Conservation (phyloP, 257 asterid species). For the Lithospermum erythrorhizon region DNA sequence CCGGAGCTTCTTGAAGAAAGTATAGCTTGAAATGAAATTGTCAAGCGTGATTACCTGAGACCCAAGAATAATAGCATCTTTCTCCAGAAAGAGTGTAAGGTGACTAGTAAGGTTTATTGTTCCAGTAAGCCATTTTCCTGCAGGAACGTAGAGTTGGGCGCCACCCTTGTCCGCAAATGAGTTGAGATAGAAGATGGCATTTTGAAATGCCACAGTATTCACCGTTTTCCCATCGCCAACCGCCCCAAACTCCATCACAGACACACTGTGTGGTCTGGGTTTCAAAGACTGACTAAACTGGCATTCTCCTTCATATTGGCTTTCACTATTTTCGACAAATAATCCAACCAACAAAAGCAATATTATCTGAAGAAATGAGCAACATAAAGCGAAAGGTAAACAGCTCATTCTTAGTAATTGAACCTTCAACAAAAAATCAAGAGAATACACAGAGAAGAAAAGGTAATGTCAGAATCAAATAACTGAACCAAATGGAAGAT, state of each 20-base stretch:
- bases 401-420: not conserved
- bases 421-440: no score
- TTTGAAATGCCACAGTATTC: slow-evolving; percentile 87
- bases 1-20: no score
- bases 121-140: slow-evolving; percentile 82
- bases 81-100: slow-evolving; percentile 85
- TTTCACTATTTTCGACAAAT: slow-evolving; percentile 13
- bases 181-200: slow-evolving; percentile 90
- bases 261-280: slow-evolving; percentile 97
- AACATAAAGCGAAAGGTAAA: slow-evolving; percentile 10
- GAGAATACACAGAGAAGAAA: not conserved
- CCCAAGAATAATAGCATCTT: slow-evolving; percentile 77
- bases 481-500: not conserved
- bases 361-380: slow-evolving; percentile 42
- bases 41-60: slow-evolving; percentile 40
- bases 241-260: slow-evolving; percentile 88
- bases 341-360: slow-evolving; percentile 48
- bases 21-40: not conserved
- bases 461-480: not conserved
- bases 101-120: slow-evolving; percentile 92
- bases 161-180: slow-evolving; percentile 97
- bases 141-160: slow-evolving; percentile 94
- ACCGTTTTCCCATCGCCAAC: slow-evolving; percentile 84
- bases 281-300: slow-evolving; percentile 49
- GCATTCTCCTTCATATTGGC: slow-evolving; percentile 58